Conservation (phyloP, 2,329 filamentous ascomycete genomes). For the Penicillium sp. region DNA sequence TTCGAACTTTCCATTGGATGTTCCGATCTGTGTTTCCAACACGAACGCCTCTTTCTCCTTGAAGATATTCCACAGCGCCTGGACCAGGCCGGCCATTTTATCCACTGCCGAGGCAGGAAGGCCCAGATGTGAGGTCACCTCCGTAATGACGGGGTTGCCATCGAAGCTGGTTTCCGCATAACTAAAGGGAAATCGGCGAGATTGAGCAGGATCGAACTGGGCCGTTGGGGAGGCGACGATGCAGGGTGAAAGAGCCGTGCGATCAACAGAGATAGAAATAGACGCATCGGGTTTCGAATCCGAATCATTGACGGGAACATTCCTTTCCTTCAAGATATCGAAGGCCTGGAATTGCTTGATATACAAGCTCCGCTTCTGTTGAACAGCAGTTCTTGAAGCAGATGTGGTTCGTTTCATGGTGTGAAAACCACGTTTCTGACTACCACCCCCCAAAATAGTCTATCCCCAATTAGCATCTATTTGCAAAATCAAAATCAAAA, state of each 20-base stretch:
- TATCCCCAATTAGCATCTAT: slow-evolving; percentile 18
- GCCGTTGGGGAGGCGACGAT: slow-evolving; percentile 64
- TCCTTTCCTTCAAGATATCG: slow-evolving; percentile 58
- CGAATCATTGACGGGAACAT: slow-evolving; percentile 49
- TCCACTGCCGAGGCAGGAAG: slow-evolving; percentile 53
- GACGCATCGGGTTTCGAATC: slow-evolving; percentile 51
- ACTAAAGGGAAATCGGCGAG: slow-evolving; percentile 65
- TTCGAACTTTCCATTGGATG: slow-evolving; percentile 51
- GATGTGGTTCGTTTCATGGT: slow-evolving; percentile 44
- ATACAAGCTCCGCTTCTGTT: slow-evolving; percentile 53
- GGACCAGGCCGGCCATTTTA: slow-evolving; percentile 55
- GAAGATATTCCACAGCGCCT: slow-evolving; percentile 63
- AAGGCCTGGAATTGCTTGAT: slow-evolving; percentile 59
- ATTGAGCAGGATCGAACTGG: slow-evolving; percentile 48
- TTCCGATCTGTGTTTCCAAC: slow-evolving; percentile 56
- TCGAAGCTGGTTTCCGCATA: slow-evolving; percentile 56
- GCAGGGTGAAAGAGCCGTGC: slow-evolving; percentile 64
- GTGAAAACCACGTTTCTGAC: slow-evolving; percentile 58
- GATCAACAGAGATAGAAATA: slow-evolving; percentile 68
- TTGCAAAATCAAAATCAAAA: neutral
- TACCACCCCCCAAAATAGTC: slow-evolving; percentile 25
- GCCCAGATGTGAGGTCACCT: slow-evolving; percentile 54
- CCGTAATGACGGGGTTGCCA: slow-evolving; percentile 48
- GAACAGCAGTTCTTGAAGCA: neutral
- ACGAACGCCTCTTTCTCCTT: slow-evolving; percentile 68